These are phyloP conservation scores for Sugiyamaella paludigena DNA, from an alignment of 1,139 yeast genomes.

Conservation along the genomic window DNA sequence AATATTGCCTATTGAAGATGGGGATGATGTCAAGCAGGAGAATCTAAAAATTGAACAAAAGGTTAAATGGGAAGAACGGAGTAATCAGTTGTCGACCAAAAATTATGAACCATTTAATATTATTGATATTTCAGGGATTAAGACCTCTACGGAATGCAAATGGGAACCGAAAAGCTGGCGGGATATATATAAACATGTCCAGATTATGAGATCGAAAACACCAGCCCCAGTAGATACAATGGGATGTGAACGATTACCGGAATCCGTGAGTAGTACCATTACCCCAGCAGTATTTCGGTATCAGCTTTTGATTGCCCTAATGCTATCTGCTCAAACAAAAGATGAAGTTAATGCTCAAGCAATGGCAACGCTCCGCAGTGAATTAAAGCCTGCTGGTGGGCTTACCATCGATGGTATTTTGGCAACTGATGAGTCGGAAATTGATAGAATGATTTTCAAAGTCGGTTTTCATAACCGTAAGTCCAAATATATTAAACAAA, in stretches of 20 bases:
- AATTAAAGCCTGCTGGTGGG: conserved; percentile 31
- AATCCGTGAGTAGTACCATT: conserved; percentile 25
- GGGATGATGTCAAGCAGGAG: background rate
- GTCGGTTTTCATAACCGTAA: conserved; percentile 89
- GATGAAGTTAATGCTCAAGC: conserved; percentile 82
- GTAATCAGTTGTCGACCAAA: background rate
- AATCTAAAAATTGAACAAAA: background rate
- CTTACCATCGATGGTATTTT: conserved; percentile 42
- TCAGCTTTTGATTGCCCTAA: conserved; percentile 72
- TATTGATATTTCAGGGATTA: conserved; percentile 5
- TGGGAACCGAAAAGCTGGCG: conserved; percentile 32
- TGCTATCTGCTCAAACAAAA: conserved; percentile 90
- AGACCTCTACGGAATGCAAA: background rate
- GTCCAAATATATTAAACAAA: conserved; percentile 62
- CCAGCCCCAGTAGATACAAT: conserved; percentile 82
- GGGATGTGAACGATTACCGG: conserved; percentile 81
- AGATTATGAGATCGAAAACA: conserved; percentile 60
- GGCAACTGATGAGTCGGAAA: conserved; percentile 51
- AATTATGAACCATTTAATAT: conserved; percentile 7
- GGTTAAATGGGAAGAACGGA: background rate
- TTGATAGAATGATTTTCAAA: conserved; percentile 66
- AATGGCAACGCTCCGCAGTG: conserved; percentile 56
- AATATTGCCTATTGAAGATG: background rate
- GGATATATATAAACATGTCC: conserved; percentile 59
- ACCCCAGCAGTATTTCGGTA: conserved; percentile 52